A percentile compares a stretch with the other conserved stretches of the same genome.
Conservation (phyloP, 441 rosid species). For the Pelargonium fulgidum region DNA sequence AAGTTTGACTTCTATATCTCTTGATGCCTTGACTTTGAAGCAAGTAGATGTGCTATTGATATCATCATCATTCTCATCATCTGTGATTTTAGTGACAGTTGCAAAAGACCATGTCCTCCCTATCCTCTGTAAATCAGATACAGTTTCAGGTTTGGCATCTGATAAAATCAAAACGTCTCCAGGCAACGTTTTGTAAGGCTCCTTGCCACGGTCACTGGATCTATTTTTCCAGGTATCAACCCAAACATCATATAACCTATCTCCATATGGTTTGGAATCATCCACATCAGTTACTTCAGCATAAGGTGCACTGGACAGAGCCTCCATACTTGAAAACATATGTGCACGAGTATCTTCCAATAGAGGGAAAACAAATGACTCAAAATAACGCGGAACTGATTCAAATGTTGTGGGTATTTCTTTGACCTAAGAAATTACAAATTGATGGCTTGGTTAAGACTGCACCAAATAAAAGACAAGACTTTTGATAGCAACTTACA, state of each 20-base stretch:
- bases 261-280: conserved; percentile 14
- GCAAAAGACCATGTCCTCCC: conserved; percentile 39
- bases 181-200: conserved; percentile 41
- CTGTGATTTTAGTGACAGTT: conserved; percentile 19
- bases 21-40: conserved; percentile 25
- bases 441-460: background rate
- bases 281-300: conserved; percentile 28
- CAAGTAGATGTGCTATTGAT: conserved; percentile 1
- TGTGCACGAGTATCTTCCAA: conserved; percentile 46
- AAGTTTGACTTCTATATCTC: conserved; percentile 16
- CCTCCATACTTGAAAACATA: conserved; percentile 29
- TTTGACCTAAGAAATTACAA: conserved; percentile 29
- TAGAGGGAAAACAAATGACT: conserved; percentile 34
- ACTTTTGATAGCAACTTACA: background rate
- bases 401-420: conserved; percentile 34
- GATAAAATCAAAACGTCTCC: conserved; percentile 44
- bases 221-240: conserved; percentile 44
- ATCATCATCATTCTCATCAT: conserved; percentile 20
- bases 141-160: conserved; percentile 33
- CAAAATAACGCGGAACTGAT: conserved; percentile 30
- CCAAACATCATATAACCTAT: conserved; percentile 19
- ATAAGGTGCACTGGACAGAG: conserved; percentile 33
- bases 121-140: conserved; percentile 33
- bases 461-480: background rate
- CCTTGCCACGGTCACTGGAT: conserved; percentile 26